These are phyloP conservation scores for Podaxis carcinomalis DNA, from an alignment of 768 basidiomycete species.

Conservation along the genomic window DNA sequence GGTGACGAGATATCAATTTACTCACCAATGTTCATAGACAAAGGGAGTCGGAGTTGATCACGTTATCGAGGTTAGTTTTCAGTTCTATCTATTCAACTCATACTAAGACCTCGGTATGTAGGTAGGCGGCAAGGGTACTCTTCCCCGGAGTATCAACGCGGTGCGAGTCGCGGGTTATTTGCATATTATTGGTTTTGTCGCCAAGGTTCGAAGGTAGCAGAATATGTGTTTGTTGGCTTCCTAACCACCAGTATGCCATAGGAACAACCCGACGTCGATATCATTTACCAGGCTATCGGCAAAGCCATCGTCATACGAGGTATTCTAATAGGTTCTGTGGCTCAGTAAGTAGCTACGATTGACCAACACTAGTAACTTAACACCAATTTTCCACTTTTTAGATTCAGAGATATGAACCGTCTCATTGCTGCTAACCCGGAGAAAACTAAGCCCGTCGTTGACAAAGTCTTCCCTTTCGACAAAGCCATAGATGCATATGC, in stretches of 20 bases:
- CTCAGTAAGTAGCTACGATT: constrained; percentile 36
- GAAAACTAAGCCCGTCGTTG: constrained; percentile 43
- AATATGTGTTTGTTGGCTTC: neutral
- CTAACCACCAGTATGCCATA: neutral
- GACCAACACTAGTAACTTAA: constrained; percentile 18
- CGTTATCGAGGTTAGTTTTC: constrained; percentile 31
- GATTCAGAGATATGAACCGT: constrained; percentile 48
- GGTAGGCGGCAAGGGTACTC: constrained; percentile 53
- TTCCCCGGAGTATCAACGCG: constrained; percentile 37
- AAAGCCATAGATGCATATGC: constrained; percentile 45
- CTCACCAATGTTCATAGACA: constrained; percentile 22
- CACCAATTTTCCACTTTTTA: constrained; percentile 12
- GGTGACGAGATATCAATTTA: neutral
- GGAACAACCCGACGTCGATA: constrained; percentile 18
- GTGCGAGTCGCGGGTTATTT: constrained; percentile 39
- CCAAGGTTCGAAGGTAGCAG: constrained; percentile 23
- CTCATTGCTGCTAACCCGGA: constrained; percentile 35
- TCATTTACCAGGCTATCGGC: constrained; percentile 28
- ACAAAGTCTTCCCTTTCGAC: constrained; percentile 55
- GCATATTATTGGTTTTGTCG: constrained; percentile 49
- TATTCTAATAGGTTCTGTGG: constrained; percentile 52
- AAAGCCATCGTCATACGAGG: constrained; percentile 44
- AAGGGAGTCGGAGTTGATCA: constrained; percentile 34
- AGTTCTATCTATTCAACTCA: neutral
- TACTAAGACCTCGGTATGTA: constrained; percentile 22